Evolutionary conservation across 108 stramenopile genomes (phyloP).

Genomic region (Pinguiococcus pyrenoidosus): DNA sequence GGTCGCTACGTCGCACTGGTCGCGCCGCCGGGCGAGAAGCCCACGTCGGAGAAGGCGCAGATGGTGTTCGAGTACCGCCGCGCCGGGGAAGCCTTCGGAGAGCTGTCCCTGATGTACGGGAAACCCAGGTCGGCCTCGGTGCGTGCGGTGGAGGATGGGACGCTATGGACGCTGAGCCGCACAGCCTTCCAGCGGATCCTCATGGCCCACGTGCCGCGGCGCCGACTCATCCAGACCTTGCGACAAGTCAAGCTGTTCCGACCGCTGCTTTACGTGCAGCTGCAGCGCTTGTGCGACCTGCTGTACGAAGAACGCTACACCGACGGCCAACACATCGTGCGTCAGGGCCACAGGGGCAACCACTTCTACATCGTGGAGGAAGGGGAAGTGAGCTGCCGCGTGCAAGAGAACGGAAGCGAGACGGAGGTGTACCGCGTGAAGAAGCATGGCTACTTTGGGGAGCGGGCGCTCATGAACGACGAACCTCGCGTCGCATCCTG

Average conservation of each 20-base stretch:
- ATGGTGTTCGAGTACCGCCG: slow-evolving; percentile 13
- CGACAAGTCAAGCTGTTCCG: slow-evolving; percentile 12
- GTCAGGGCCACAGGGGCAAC: slow-evolving; percentile 16
- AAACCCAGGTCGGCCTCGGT: slow-evolving; percentile 35
- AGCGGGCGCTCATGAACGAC: slow-evolving; percentile 13
- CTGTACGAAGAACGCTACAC: slow-evolving; percentile 14
- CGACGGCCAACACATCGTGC: slow-evolving; percentile 7
- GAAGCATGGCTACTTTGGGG: slow-evolving; percentile 14
- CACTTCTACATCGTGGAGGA: slow-evolving; percentile 13
- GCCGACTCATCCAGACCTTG: slow-evolving; percentile 16
- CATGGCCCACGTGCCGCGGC: slow-evolving; percentile 8
- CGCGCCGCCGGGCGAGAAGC: too few relatives aligned
- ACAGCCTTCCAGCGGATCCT: slow-evolving; percentile 26
- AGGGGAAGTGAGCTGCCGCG: slow-evolving; percentile 7
- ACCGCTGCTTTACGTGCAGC: slow-evolving; percentile 9
- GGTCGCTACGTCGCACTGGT: too few relatives aligned
- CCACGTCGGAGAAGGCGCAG: too few relatives aligned
- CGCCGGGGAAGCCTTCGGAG: slow-evolving; percentile 28
- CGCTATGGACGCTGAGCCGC: slow-evolving; percentile 25
- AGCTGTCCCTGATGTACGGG: slow-evolving; percentile 39
- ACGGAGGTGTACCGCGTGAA: slow-evolving; percentile 4
- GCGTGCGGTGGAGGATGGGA: slow-evolving; percentile 16
- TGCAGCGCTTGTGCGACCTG: slow-evolving; percentile 26
- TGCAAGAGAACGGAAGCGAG: not conserved
- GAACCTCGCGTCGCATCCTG: not conserved